Evolutionary conservation across 179 eudicot species (phyloP), one percentile per base, ranked within the genome.

Genomic region (Spinacia oleracea): DNA sequence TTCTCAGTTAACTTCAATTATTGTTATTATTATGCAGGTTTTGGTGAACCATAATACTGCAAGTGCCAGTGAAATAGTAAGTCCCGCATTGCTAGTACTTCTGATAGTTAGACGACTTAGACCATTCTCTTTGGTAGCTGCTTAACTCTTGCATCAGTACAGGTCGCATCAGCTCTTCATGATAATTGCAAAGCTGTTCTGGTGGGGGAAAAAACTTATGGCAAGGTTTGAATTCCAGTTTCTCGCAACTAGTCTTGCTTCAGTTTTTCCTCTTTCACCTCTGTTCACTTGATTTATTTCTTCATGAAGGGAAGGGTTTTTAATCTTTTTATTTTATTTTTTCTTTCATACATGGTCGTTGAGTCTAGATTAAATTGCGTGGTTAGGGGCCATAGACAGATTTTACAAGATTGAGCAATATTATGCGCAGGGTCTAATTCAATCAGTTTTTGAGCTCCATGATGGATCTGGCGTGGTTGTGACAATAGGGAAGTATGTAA

Each of bases 91-190:
- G 45, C 18, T 25, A 5, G 15, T 63, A 32, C 81, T 67, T 69
- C 67, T 79, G 62, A 68, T 72, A 40, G 16, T 21, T 35, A n/a
- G n/a, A n/a, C n/a, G n/a, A n/a, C n/a, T n/a, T n/a, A n/a, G n/a
- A 50, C 43, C 34, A 40, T 66, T 69, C 55, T 58, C 32, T 32
- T 29, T 53, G 29, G 32, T 29, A 50, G 78, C 3, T 69, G 77
- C 51, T 34, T 81, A 77, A 84, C 77, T 58, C 64, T 65, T 58
- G 74, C 66, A 27, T 62, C 74, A 9, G 75, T 89, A 66, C 91
- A 93, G 99, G 99, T 96, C 51, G 99, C 99, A 56, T 88, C 97
- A 76, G 98, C 99, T 72, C 98, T 95, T 82, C 98, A 96, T 84
- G 98, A 96, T 80, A 96, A 96, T 86, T 96, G 99, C 85, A 90